Percentiles rank a stretch among this genome's conserved stretches.
These are phyloP conservation scores for Xylaria intraflava DNA, from an alignment of 495 filamentous ascomycete genomes.

Conservation along the genomic window DNA sequence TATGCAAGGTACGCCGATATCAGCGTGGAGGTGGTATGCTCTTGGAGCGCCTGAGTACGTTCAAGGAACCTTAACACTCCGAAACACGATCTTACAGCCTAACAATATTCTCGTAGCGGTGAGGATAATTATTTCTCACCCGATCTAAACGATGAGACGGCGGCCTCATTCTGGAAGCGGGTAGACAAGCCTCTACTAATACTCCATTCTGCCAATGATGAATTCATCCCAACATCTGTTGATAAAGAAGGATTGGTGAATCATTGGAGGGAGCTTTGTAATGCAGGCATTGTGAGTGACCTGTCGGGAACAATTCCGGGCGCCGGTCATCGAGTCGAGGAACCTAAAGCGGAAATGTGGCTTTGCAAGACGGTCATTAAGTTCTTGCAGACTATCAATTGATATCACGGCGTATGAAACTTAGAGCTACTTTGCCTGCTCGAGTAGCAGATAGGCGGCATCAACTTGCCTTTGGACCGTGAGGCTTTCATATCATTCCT, in stretches of 20 bases:
- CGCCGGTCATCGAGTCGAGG: conserved; percentile 36
- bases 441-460: background rate
- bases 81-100: background rate
- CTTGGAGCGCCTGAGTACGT: conserved; percentile 52
- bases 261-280: conserved; percentile 48
- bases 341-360: conserved; percentile 29
- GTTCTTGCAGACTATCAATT: conserved; percentile 31
- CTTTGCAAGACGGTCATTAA: conserved; percentile 30
- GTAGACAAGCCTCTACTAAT: conserved; percentile 52
- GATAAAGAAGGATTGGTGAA: conserved; percentile 59
- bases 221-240: conserved; percentile 55
- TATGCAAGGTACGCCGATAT: conserved; percentile 48
- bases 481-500: background rate
- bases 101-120: conserved; percentile 36
- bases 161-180: conserved; percentile 58
- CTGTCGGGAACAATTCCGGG: conserved; percentile 38
- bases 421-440: background rate
- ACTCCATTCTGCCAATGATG: conserved; percentile 66
- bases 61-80: background rate
- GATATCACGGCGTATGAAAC: background rate
- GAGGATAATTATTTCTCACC: conserved; percentile 89
- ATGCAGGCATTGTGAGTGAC: conserved; percentile 31
- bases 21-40: conserved; percentile 61
- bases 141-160: conserved; percentile 56
- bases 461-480: background rate